These are phyloP conservation scores for Acanthamoeba castellanii DNA, from an alignment of 208 protist species.

Conservation along the genomic window DNA sequence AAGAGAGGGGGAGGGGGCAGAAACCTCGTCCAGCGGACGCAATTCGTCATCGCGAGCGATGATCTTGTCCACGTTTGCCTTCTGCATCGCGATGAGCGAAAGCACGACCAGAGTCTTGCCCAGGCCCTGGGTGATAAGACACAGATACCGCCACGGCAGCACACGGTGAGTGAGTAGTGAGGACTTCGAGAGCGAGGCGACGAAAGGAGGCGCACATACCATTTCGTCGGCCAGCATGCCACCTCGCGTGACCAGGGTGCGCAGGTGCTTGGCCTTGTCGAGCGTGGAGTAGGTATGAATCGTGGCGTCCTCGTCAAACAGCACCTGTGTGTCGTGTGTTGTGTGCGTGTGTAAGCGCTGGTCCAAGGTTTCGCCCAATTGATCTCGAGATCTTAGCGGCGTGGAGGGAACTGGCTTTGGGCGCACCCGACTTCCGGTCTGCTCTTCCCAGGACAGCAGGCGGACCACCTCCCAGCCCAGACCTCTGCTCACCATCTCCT, in stretches of 20 bases:
- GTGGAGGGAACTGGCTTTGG: not conserved
- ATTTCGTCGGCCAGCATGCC: slow-evolving; percentile 62
- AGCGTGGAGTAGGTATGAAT: not conserved
- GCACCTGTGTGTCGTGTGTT: not conserved
- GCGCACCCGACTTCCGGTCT: slow-evolving; percentile 12
- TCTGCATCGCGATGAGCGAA: slow-evolving; percentile 28
- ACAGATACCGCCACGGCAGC: not conserved
- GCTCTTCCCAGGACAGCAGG: slow-evolving; percentile 27
- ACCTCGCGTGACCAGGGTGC: not conserved
- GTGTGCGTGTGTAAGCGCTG: no score
- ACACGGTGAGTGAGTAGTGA: not conserved
- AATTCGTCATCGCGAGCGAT: slow-evolving; percentile 37
- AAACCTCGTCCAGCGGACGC: slow-evolving; percentile 24
- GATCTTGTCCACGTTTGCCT: slow-evolving; percentile 1
- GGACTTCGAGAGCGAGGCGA: no score
- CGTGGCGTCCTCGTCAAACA: slow-evolving; percentile 19
- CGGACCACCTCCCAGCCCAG: not conserved
- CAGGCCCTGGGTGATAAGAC: not conserved
- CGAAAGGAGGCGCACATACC: not conserved
- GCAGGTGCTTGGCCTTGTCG: not conserved
- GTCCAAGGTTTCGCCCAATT: no score
- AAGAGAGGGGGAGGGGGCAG: not conserved
- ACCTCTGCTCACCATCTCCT: slow-evolving; percentile 11
- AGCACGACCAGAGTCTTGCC: slow-evolving; percentile 22
- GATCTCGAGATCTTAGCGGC: not conserved